A percentile compares a stretch with the other conserved stretches of the same genome.
phyloP scores from a whole-genome alignment of 2,329 filamentous ascomycete genomes.

The Ophiocordyceps camponoti-floridani region DNA sequence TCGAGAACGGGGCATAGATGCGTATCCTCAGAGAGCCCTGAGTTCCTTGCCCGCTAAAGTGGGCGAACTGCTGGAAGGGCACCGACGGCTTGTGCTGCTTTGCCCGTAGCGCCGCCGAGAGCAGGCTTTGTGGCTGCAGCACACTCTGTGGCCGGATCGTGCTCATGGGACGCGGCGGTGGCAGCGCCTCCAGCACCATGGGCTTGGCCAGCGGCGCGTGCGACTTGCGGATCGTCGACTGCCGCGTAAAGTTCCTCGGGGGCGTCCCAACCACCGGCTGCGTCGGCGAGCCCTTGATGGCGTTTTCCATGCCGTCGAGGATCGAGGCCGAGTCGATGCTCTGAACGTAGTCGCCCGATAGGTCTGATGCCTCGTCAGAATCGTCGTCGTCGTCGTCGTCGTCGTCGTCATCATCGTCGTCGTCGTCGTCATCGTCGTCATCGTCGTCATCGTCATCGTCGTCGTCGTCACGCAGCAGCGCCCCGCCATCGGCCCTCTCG shows the following conservation, averaged over 20 bases:
- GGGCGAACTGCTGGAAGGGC: slow-evolving; percentile 61
- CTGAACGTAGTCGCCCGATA: slow-evolving; percentile 46
- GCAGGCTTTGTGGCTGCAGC: slow-evolving; percentile 49
- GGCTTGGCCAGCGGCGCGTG: slow-evolving; percentile 33
- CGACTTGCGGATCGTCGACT: slow-evolving; percentile 46
- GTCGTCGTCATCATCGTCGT: not conserved
- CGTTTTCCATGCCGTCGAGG: slow-evolving; percentile 44
- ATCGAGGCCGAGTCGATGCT: slow-evolving; percentile 57
- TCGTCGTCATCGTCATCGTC: slow-evolving; percentile 29
- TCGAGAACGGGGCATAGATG: slow-evolving; percentile 59
- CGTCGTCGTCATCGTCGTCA: too few species aligned
- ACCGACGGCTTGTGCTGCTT: slow-evolving; percentile 51
- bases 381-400: slow-evolving; percentile 22
- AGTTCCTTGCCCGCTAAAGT: slow-evolving; percentile 61
- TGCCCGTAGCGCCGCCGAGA: slow-evolving; percentile 55
- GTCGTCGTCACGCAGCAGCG: slow-evolving; percentile 37
- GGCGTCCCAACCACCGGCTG: slow-evolving; percentile 45
- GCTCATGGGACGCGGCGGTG: slow-evolving; percentile 51
- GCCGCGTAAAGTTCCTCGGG: slow-evolving; percentile 38
- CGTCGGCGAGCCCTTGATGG: slow-evolving; percentile 34
- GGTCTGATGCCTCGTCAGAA: slow-evolving; percentile 42
- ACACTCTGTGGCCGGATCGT: slow-evolving; percentile 47
- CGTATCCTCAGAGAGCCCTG: slow-evolving; percentile 58
- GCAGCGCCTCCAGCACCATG: slow-evolving; percentile 44
- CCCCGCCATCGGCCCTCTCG: slow-evolving; percentile 23